A percentile compares a stretch with the other conserved stretches of the same genome.
These are phyloP conservation scores for Tetraselmis chui DNA, from an alignment of 139 green algal species.

Conservation along the genomic window DNA sequence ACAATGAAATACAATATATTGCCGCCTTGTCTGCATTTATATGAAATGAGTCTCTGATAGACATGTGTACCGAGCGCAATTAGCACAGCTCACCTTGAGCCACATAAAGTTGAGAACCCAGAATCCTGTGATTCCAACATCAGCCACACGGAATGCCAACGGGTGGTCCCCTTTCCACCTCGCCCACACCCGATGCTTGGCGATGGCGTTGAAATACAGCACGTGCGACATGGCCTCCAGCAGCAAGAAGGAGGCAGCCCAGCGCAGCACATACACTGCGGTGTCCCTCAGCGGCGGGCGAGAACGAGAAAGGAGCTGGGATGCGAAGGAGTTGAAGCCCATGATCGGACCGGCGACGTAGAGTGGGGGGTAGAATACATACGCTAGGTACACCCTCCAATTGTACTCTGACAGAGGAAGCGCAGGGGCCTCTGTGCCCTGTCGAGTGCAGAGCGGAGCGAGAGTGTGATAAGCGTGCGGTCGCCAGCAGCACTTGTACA, in stretches of 20 bases:
- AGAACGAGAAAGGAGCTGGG: conserved; percentile 39
- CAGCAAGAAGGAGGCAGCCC: conserved; percentile 29
- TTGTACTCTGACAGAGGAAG: conserved; percentile 5
- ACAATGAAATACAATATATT: too few species aligned
- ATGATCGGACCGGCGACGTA: conserved; percentile 87
- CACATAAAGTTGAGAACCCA: conserved; percentile 91
- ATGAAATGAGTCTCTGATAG: too few species aligned
- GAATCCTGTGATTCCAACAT: conserved; percentile 55
- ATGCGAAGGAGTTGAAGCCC: conserved; percentile 77
- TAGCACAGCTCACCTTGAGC: conserved; percentile 84
- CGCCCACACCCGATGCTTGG: conserved; percentile 31
- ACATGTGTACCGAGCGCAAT: too few species aligned
- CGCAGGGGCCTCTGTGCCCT: too few species aligned
- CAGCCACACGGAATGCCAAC: conserved; percentile 21
- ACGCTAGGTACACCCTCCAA: conserved; percentile 42
- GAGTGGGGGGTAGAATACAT: conserved; percentile 81
- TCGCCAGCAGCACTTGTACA: too few species aligned
- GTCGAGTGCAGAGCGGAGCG: too few species aligned
- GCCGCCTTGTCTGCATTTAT: too few species aligned
- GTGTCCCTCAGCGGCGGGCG: neutral
- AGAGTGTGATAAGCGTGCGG: too few species aligned
- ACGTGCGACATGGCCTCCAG: conserved; percentile 77
- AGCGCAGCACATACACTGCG: conserved; percentile 43
- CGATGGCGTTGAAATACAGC: conserved; percentile 78
- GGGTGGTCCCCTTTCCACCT: conserved; percentile 6